phyloP scores from a whole-genome alignment of 306 rosid genomes.

The Gynostemma pentaphyllum region DNA sequence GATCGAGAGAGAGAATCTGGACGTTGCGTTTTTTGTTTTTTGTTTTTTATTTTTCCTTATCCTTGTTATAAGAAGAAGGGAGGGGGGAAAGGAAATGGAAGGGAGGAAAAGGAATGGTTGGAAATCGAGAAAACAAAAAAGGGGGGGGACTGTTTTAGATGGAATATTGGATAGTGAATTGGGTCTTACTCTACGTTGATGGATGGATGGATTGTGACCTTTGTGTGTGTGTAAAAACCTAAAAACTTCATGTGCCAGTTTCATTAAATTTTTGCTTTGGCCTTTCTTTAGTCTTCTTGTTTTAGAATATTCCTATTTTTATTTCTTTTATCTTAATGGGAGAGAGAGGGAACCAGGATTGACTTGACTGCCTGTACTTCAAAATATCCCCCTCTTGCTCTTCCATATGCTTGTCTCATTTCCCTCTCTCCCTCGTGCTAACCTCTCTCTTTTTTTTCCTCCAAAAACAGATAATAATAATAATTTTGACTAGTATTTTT shows the following conservation, averaged over 20 bases:
- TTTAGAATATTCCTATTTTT: constrained; percentile 45
- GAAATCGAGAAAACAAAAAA: constrained; percentile 51
- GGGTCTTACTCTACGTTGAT: constrained; percentile 27
- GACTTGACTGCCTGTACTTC: not conserved
- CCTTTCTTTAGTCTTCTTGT: constrained; percentile 20
- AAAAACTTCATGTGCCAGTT: constrained; percentile 19
- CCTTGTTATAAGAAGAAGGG: not conserved
- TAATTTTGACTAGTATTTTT: too few species aligned
- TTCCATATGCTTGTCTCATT: too few species aligned
- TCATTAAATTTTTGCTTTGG: constrained; percentile 15
- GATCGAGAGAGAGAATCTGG: constrained; percentile 8
- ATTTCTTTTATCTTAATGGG: constrained; percentile 10
- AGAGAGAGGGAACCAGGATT: constrained; percentile 17
- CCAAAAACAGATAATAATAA: too few species aligned
- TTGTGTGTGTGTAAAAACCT: too few species aligned
- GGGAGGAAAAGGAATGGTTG: constrained; percentile 41
- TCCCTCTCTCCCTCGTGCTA: too few species aligned
- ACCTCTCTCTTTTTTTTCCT: too few species aligned
- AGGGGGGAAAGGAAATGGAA: constrained; percentile 2
- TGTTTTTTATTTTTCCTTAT: not conserved
- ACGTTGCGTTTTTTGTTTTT: too few species aligned
- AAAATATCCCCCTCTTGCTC: too few species aligned
- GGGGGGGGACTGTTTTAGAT: constrained; percentile 32
- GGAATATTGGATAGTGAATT: constrained; percentile 47
- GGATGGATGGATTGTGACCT: constrained; percentile 38